phyloP scores from a whole-genome alignment of 306 rosid species.

The Malus orientalis region DNA sequence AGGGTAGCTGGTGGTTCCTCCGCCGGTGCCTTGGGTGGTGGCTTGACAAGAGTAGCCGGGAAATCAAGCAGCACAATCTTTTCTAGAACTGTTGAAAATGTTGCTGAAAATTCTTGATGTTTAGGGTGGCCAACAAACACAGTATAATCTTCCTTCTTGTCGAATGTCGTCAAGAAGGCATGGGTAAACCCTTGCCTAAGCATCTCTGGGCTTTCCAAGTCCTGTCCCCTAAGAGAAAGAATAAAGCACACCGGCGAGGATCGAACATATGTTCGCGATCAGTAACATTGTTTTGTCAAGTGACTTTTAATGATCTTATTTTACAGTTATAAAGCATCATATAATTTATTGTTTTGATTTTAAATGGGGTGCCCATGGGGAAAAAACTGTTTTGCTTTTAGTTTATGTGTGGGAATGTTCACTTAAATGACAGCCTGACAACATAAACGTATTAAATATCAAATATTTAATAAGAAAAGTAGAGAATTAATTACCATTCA shows the following conservation, averaged over 20 bases:
- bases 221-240: slow-evolving; percentile 57
- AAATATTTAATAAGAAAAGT: not conserved
- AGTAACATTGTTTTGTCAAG: not conserved
- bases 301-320: not conserved
- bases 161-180: slow-evolving; percentile 75
- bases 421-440: not conserved
- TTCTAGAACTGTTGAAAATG: slow-evolving; percentile 72
- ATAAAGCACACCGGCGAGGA: not conserved
- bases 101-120: slow-evolving; percentile 68
- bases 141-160: slow-evolving; percentile 60
- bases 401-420: not conserved
- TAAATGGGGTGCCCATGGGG: not conserved
- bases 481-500: slow-evolving; percentile 44
- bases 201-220: slow-evolving; percentile 62
- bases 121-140: slow-evolving; percentile 66
- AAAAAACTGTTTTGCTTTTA: not conserved
- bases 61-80: slow-evolving; percentile 84
- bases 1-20: slow-evolving; percentile 7
- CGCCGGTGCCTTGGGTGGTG: slow-evolving; percentile 9
- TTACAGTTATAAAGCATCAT: not conserved
- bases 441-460: not conserved
- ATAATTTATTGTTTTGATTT: not conserved
- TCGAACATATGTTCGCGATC: not conserved
- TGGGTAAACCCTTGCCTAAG: slow-evolving; percentile 88
- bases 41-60: slow-evolving; percentile 57